phyloP scores from a whole-genome alignment of 163 green algal species.

The Chlorella variabilis region DNA sequence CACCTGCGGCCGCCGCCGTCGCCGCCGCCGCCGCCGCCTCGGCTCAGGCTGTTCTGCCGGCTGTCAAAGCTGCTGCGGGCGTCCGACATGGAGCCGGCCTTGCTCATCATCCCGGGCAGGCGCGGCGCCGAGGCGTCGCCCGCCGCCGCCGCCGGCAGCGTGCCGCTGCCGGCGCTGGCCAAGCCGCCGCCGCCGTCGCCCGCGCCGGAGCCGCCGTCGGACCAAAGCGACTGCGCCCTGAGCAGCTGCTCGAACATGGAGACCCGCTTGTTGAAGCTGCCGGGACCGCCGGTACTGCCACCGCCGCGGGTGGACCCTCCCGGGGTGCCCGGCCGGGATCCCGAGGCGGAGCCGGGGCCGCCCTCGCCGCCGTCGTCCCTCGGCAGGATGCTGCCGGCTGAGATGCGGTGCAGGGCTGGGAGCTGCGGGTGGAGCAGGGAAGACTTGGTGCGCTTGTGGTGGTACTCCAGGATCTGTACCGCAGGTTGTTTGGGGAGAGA shows the following conservation, averaged over 20 bases:
- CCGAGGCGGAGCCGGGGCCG: not conserved
- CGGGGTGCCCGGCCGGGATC: conserved; percentile 12
- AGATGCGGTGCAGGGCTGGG: conserved; percentile 26
- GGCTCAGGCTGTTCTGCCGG: conserved; percentile 32
- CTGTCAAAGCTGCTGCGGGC: conserved; percentile 16
- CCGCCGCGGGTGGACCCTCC: not conserved
- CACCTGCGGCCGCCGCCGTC: not conserved
- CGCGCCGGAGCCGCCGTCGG: too few relatives aligned
- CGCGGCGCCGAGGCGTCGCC: not conserved
- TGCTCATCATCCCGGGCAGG: not conserved
- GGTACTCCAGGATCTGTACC: conserved; percentile 42
- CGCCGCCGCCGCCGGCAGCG: not conserved
- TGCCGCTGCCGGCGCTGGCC: not conserved
- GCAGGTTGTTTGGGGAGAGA: not conserved
- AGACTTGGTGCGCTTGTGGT: conserved; percentile 25
- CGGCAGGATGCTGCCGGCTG: not conserved
- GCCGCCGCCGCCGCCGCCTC: not conserved
- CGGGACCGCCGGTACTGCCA: not conserved
- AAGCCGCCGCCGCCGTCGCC: not conserved
- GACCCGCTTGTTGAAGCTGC: not conserved
- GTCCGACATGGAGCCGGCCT: not conserved
- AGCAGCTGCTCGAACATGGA: conserved; percentile 16
- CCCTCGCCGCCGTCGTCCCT: not conserved
- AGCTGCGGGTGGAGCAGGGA: conserved; percentile 15
- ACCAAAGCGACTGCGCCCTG: not conserved